Conservation (phyloP, 257 asterid genomes). For the Salvia hispanica region DNA sequence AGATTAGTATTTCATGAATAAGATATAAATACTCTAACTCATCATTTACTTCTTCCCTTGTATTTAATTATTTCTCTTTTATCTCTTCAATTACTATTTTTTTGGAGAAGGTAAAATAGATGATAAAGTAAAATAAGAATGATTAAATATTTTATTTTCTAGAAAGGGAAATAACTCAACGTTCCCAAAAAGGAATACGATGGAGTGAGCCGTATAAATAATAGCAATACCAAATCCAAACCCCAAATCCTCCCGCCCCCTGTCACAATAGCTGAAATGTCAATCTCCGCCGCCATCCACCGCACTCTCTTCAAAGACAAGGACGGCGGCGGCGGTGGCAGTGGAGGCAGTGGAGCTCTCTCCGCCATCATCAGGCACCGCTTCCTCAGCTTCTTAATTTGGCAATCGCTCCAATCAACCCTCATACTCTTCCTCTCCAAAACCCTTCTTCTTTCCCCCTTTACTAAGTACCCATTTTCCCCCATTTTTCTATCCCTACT, state of each 20-base stretch:
- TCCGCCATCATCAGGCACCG: conserved; percentile 64
- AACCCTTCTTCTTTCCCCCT: conserved; percentile 54
- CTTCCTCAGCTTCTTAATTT: conserved; percentile 71
- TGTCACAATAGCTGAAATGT: conserved; percentile 30
- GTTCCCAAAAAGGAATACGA: too few species aligned
- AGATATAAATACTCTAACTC: too few species aligned
- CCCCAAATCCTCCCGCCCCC: conserved; percentile 35
- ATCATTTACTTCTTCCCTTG: too few species aligned
- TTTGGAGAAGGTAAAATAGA: too few species aligned
- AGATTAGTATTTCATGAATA: too few species aligned
- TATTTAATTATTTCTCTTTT: too few species aligned
- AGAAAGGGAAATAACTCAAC: too few species aligned
- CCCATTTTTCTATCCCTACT: conserved; percentile 46
- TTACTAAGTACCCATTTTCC: conserved; percentile 36
- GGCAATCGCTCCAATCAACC: conserved; percentile 79
- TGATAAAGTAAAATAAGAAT: too few species aligned
- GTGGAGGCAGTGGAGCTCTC: conserved; percentile 30
- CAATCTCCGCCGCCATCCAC: conserved; percentile 62
- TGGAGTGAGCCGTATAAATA: too few species aligned
- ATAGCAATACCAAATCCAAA: not conserved
- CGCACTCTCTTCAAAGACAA: conserved; percentile 60
- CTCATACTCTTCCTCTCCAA: conserved; percentile 52
- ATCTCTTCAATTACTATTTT: too few species aligned
- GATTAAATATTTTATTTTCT: too few species aligned
- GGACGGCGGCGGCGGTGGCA: conserved; percentile 54